These are phyloP conservation scores for Cyclanthera cordifolia DNA, from an alignment of 306 rosid species.

Conservation along the genomic window DNA sequence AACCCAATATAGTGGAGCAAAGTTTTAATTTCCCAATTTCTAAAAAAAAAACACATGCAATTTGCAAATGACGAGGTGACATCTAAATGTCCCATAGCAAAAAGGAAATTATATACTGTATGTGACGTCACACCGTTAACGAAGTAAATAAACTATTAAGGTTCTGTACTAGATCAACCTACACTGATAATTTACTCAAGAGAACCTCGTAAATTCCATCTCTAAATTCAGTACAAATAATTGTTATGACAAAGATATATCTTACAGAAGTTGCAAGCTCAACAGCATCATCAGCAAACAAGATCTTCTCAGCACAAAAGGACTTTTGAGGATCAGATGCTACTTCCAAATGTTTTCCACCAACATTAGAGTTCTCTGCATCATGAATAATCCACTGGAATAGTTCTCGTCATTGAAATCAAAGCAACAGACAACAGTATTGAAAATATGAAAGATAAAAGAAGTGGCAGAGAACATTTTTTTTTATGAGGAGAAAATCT, in stretches of 20 bases:
- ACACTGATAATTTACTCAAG: not conserved
- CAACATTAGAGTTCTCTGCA: not conserved
- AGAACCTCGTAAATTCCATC: not conserved
- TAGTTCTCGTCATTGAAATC: not conserved
- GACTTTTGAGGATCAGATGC: not conserved
- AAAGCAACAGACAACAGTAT: not conserved
- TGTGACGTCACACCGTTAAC: not conserved
- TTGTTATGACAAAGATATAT: not conserved
- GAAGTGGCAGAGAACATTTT: not conserved
- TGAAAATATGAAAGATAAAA: not conserved
- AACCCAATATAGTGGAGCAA: too few relatives aligned
- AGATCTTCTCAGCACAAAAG: conserved; percentile 4
- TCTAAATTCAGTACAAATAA: not conserved
- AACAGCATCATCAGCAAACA: not conserved
- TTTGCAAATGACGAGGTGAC: not conserved
- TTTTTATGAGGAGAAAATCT: not conserved
- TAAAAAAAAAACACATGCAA: too few relatives aligned
- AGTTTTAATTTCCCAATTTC: too few relatives aligned
- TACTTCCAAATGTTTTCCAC: not conserved
- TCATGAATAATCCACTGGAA: not conserved
- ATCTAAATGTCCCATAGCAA: not conserved
- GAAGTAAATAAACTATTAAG: not conserved
- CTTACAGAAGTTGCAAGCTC: not conserved
- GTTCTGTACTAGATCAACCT: not conserved
- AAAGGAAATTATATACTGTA: not conserved